Evolutionary conservation across 2,329 filamentous ascomycete genomes (phyloP), one percentile per base, ranked within the genome.

Genomic region (Microcera coccophila): DNA sequence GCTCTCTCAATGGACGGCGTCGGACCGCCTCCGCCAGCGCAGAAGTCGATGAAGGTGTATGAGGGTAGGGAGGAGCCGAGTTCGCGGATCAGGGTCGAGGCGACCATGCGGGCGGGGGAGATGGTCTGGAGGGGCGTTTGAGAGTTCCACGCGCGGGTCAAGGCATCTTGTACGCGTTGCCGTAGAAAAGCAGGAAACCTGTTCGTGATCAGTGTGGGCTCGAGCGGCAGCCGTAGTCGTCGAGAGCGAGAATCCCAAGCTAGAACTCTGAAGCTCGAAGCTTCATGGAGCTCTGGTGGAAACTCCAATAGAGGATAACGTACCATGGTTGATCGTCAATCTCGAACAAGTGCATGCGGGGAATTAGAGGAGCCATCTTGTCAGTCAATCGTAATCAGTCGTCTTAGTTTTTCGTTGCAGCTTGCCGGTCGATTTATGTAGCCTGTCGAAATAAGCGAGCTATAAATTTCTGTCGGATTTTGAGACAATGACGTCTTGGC

Each of bases 1-100:
- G 74, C 66, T 10, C 66, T 69, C 62, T 85, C 82, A 38, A 87
- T 80, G 29, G 67, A 69, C 1, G 82, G 82, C 2, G 81, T 87
- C 1, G 84, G 84, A 0, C 85, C 85, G 31, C 86, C 86, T 12
- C 76, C 82, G 39, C 86, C 86, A 3, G 85, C 82, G 62, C 85
- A 88, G 63, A 89, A 87, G 66, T 90, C 86, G 48, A 90, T 75
- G 53, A 85, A 81, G 15, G 76, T 80, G 62, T 84, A 81, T 2
- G 69, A 63, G 15, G 70, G 65, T 1, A 79, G 66, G 19, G 67
- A 58, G 4, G 58, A 46, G 26, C 72, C 70, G 12, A 84, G 71
- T 32, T 75, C 66, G 17, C 63, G 64, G 29, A 73, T 68, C 35
- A 88, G 73, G 16, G 79, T 65, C 33, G 69, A 63, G 36, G 82